A percentile compares a stretch with the other conserved stretches of the same genome.
phyloP scores from a whole-genome alignment of 2,329 filamentous ascomycete genomes.

The Fusarium keratoplasticum region DNA sequence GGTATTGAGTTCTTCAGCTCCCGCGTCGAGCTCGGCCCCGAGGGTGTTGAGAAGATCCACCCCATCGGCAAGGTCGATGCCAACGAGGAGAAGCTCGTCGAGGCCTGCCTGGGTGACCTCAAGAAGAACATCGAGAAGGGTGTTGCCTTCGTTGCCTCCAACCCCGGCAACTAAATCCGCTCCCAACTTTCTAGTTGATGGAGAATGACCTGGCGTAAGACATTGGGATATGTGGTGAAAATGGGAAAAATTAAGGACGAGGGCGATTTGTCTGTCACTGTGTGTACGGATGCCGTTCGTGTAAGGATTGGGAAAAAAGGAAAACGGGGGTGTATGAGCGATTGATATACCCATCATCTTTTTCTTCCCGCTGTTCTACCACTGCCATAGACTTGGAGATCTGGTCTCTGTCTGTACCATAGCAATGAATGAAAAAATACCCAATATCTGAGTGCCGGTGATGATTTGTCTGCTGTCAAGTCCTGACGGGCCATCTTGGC shows the following conservation, averaged over 20 bases:
- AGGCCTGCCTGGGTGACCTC: slow-evolving; percentile 84
- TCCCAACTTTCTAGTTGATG: slow-evolving; percentile 3
- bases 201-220: slow-evolving; percentile 7
- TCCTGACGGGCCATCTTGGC: neutral
- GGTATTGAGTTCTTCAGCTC: slow-evolving; percentile 97
- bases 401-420: slow-evolving; percentile 52
- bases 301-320: slow-evolving; percentile 25
- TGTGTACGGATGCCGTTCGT: slow-evolving; percentile 23
- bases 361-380: slow-evolving; percentile 43
- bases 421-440: slow-evolving; percentile 44
- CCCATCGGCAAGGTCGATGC: slow-evolving; percentile 86
- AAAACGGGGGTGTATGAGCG: slow-evolving; percentile 32
- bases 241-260: slow-evolving; percentile 28
- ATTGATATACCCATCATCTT: slow-evolving; percentile 40
- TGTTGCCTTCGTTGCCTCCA: slow-evolving; percentile 68
- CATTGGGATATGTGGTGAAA: slow-evolving; percentile 26
- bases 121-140: slow-evolving; percentile 98
- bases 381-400: slow-evolving; percentile 49
- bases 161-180: slow-evolving; percentile 68
- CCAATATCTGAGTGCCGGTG: slow-evolving; percentile 22
- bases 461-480: neutral
- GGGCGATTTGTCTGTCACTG: slow-evolving; percentile 25
- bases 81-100: slow-evolving; percentile 89
- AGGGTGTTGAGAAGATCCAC: slow-evolving; percentile 94
- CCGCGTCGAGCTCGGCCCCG: slow-evolving; percentile 94